Evolutionary conservation across 345 rosid species (phyloP).

Genomic region (Luvunga scandens): DNA sequence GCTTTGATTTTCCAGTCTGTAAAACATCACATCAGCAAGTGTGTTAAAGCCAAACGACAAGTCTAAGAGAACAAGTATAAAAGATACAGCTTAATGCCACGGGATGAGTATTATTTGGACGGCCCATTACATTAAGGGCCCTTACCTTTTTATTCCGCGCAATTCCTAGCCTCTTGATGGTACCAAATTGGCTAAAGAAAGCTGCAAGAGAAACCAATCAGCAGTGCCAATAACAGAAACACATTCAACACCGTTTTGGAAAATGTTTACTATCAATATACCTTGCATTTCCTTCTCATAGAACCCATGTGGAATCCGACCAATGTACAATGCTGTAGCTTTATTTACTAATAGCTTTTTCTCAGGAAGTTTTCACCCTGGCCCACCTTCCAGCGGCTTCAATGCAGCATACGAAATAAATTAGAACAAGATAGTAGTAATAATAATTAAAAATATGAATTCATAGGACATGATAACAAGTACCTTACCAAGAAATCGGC

Average conservation of each 20-base stretch:
- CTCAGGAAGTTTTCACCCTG: constrained; percentile 46
- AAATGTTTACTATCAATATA: not conserved
- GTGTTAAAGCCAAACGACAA: not conserved
- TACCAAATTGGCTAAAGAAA: constrained; percentile 83
- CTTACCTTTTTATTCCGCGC: constrained; percentile 83
- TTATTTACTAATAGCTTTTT: constrained; percentile 32
- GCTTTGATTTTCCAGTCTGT: constrained; percentile 93
- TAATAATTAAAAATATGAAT: not conserved
- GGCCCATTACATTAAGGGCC: too few species aligned
- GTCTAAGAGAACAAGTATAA: not conserved
- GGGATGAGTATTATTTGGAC: too few species aligned
- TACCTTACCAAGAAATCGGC: constrained; percentile 76
- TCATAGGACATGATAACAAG: not conserved
- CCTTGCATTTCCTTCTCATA: constrained; percentile 91
- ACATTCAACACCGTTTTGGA: not conserved
- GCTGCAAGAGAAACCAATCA: constrained; percentile 27
- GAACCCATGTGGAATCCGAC: constrained; percentile 90
- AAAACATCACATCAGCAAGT: constrained; percentile 12
- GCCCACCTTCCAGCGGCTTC: constrained; percentile 83
- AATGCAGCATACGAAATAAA: not conserved
- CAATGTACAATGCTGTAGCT: constrained; percentile 69
- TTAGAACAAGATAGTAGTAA: not conserved
- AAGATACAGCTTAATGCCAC: not conserved
- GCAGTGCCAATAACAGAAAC: not conserved
- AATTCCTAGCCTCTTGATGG: constrained; percentile 68